Evolutionary conservation across 192 early-diverging fungal species (phyloP).

Genomic region (Coemansia sp.): DNA sequence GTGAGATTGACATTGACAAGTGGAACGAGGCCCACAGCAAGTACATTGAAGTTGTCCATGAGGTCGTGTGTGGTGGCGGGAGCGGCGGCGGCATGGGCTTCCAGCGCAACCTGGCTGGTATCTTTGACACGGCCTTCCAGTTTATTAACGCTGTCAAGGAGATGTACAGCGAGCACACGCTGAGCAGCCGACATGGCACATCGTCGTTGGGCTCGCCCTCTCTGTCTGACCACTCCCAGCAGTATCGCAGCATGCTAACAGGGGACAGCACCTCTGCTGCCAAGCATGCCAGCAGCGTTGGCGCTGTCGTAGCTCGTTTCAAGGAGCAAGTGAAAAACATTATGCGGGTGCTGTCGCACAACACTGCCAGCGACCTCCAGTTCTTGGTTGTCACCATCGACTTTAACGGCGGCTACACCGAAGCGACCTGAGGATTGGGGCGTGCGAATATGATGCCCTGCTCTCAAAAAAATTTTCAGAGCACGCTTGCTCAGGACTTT

Average conservation of each 20-base stretch:
- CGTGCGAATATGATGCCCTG: not conserved
- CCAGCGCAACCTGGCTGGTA: conserved; percentile 49
- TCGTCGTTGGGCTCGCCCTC: not conserved
- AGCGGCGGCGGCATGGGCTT: conserved; percentile 39
- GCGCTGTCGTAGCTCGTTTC: conserved; percentile 34
- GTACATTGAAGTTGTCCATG: conserved; percentile 70
- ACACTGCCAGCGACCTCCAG: conserved; percentile 69
- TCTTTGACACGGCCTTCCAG: conserved; percentile 66
- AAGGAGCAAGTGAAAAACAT: conserved; percentile 56
- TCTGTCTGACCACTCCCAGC: conserved; percentile 32
- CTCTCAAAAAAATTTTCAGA: not conserved
- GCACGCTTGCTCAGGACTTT: not conserved
- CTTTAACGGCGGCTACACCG: conserved; percentile 73
- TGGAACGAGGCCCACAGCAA: conserved; percentile 76
- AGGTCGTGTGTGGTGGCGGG: conserved; percentile 57
- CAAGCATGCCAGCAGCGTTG: conserved; percentile 49
- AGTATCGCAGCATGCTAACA: conserved; percentile 32
- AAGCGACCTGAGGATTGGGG: not conserved
- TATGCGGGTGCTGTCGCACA: conserved; percentile 58
- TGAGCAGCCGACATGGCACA: conserved; percentile 18
- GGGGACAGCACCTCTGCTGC: conserved; percentile 35
- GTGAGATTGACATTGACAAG: conserved; percentile 72
- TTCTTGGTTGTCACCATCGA: conserved; percentile 76
- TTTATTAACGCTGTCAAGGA: conserved; percentile 53
- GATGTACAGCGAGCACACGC: conserved; percentile 55